Percentiles rank a stretch among this genome's conserved stretches.
Evolutionary conservation across 352 stramenopile genomes (phyloP).

Genomic region (Phytophthora pseudosyringae): DNA sequence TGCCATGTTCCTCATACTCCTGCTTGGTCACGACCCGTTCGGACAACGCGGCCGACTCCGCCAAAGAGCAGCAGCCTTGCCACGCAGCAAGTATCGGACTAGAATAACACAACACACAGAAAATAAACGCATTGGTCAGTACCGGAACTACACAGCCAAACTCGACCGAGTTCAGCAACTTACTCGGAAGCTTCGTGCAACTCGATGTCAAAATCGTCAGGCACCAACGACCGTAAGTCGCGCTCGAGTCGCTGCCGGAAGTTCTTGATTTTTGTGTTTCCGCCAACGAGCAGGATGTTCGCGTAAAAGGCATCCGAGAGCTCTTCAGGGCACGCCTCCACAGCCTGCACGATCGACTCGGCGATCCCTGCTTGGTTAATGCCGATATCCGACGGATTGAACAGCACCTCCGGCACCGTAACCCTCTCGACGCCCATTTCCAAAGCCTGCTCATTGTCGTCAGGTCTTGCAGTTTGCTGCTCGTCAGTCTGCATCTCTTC

Average conservation of each 20-base stretch:
- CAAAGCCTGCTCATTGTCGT: slow-evolving; percentile 68
- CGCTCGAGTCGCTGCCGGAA: slow-evolving; percentile 74
- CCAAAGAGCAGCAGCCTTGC: slow-evolving; percentile 63
- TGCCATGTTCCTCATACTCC: slow-evolving; percentile 83
- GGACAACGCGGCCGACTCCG: slow-evolving; percentile 27
- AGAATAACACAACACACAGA: slow-evolving; percentile 12
- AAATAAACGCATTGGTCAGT: not conserved
- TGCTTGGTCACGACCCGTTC: slow-evolving; percentile 62
- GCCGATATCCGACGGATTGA: slow-evolving; percentile 92
- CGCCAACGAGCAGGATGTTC: slow-evolving; percentile 89
- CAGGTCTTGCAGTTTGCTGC: not conserved
- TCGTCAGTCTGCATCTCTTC: slow-evolving; percentile 23
- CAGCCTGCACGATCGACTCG: slow-evolving; percentile 86
- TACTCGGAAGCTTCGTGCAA: slow-evolving; percentile 60
- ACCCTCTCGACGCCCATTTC: slow-evolving; percentile 90
- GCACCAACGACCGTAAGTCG: slow-evolving; percentile 67
- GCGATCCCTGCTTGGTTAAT: slow-evolving; percentile 88
- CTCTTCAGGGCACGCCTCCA: slow-evolving; percentile 76
- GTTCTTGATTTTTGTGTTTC: slow-evolving; percentile 88
- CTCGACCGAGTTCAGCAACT: slow-evolving; percentile 26
- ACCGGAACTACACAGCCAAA: not conserved
- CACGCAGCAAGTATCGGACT: slow-evolving; percentile 67
- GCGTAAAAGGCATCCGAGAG: slow-evolving; percentile 80
- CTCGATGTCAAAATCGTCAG: slow-evolving; percentile 53
- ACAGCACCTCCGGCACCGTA: slow-evolving; percentile 91